phyloP scores from a whole-genome alignment of 805 yeast genomes.

The Myxozyma udenii region DNA sequence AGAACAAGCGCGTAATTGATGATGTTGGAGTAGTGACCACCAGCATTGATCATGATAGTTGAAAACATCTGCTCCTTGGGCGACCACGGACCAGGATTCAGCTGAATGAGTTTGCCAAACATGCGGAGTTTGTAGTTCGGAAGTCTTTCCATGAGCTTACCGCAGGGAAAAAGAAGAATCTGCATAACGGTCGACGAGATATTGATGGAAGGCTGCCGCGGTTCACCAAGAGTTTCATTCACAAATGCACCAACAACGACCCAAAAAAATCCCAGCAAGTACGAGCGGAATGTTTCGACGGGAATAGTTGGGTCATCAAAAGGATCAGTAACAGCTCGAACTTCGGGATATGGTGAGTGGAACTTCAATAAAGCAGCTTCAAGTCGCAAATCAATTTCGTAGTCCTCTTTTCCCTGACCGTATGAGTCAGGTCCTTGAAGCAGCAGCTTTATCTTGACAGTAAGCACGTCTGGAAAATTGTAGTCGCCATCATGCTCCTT shows the following conservation, averaged over 20 bases:
- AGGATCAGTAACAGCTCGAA: constrained; percentile 50
- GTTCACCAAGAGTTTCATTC: constrained; percentile 52
- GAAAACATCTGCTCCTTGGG: constrained; percentile 61
- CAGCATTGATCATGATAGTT: constrained; percentile 26
- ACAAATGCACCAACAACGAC: constrained; percentile 55
- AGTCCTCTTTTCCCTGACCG: constrained; percentile 2
- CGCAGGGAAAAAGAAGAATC: constrained; percentile 58
- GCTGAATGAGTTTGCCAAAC: not conserved
- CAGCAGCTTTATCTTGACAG: constrained; percentile 36
- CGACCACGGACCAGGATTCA: constrained; percentile 61
- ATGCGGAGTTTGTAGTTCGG: constrained; percentile 39
- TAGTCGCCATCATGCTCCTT: constrained; percentile 44
- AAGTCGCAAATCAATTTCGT: constrained; percentile 33
- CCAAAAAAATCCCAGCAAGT: constrained; percentile 51
- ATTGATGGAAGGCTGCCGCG: constrained; percentile 54
- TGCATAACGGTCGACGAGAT: constrained; percentile 56
- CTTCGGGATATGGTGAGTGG: constrained; percentile 62
- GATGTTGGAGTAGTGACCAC: constrained; percentile 36
- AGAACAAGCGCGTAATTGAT: constrained; percentile 46
- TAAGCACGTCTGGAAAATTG: constrained; percentile 44
- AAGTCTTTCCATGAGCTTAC: constrained; percentile 43
- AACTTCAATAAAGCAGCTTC: constrained; percentile 39
- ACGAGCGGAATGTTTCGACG: constrained; percentile 53
- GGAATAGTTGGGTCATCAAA: constrained; percentile 5
- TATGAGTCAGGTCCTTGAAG: constrained; percentile 31